phyloP scores from a whole-genome alignment of 768 basidiomycete species.

The Dioszegia hungarica region DNA sequence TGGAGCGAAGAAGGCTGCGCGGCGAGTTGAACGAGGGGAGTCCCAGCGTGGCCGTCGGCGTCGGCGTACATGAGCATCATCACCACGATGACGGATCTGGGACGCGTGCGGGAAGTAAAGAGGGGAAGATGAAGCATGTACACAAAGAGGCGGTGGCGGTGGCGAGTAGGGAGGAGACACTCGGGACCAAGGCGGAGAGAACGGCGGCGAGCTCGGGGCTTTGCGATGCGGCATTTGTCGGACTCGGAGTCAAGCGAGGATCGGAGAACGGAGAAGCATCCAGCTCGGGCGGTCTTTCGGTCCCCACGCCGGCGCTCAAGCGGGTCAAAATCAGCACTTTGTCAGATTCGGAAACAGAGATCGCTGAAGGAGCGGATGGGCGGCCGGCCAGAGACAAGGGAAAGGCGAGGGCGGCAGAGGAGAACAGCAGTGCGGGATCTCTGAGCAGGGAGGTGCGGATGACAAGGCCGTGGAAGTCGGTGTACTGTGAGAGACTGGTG shows the following conservation, averaged over 20 bases:
- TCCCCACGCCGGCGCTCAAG: background rate
- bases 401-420: conserved; percentile 16
- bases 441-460: conserved; percentile 31
- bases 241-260: background rate
- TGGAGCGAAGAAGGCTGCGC: conserved; percentile 56
- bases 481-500: conserved; percentile 93
- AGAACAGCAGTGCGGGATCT: conserved; percentile 1
- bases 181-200: conserved; percentile 11
- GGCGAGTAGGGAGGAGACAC: conserved; percentile 31
- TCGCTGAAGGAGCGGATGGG: conserved; percentile 8
- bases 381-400: background rate
- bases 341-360: conserved; percentile 17
- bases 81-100: conserved; percentile 23
- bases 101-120: background rate
- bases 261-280: background rate
- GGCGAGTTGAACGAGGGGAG: conserved; percentile 39
- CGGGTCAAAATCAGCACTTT: background rate
- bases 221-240: background rate
- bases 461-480: conserved; percentile 95
- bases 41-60: conserved; percentile 30
- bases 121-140: conserved; percentile 1
- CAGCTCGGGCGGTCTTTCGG: background rate
- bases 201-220: background rate
- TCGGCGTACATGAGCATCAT: conserved; percentile 26
- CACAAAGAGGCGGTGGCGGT: conserved; percentile 18